Evolutionary conservation across 2,329 filamentous ascomycete genomes (phyloP).

Genomic region (Harringtonia aguacate): DNA sequence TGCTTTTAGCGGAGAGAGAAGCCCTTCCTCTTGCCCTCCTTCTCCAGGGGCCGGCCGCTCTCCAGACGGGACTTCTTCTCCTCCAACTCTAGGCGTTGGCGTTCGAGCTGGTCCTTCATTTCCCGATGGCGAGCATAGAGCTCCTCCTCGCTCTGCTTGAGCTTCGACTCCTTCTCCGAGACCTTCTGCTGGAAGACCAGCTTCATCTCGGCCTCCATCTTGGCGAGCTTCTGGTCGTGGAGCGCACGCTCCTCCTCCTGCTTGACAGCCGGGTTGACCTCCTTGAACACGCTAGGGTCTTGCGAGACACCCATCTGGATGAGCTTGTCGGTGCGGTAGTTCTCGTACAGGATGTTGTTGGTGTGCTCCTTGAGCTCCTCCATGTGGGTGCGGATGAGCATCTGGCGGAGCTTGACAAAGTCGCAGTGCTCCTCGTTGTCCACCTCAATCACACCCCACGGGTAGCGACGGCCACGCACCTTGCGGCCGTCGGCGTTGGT

Average conservation of each 20-base stretch:
- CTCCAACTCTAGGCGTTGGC: conserved; percentile 88
- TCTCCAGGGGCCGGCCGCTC: conserved; percentile 89
- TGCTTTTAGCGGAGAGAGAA: conserved; percentile 84
- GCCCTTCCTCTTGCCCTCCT: conserved; percentile 97
- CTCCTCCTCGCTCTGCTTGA: conserved; percentile 99
- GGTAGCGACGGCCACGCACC: conserved; percentile 91
- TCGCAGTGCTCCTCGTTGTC: conserved; percentile 99
- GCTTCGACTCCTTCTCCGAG: conserved; percentile 97
- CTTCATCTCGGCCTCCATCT: conserved; percentile 99
- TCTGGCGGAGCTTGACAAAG: conserved; percentile 98
- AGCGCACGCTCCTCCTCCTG: conserved; percentile 97
- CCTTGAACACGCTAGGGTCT: conserved; percentile 99
- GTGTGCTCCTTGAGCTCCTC: conserved; percentile 99
- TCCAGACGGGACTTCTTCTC: conserved; percentile 97
- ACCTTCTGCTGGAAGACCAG: conserved; percentile 99
- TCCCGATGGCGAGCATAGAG: conserved; percentile 95
- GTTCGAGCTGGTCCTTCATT: conserved; percentile 99
- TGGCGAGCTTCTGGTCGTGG: conserved; percentile 98
- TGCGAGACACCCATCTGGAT: conserved; percentile 97
- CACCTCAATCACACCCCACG: conserved; percentile 97
- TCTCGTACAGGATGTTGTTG: conserved; percentile 93
- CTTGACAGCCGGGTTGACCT: conserved; percentile 99
- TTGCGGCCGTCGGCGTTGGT: conserved; percentile 84
- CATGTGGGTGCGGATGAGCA: conserved; percentile 99
- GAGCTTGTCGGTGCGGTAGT: conserved; percentile 99